A percentile compares a stretch with the other conserved stretches of the same genome.
Evolutionary conservation across 1,284 basidiomycete species (phyloP).

Genomic region (Sanghuangporus sanghuang): DNA sequence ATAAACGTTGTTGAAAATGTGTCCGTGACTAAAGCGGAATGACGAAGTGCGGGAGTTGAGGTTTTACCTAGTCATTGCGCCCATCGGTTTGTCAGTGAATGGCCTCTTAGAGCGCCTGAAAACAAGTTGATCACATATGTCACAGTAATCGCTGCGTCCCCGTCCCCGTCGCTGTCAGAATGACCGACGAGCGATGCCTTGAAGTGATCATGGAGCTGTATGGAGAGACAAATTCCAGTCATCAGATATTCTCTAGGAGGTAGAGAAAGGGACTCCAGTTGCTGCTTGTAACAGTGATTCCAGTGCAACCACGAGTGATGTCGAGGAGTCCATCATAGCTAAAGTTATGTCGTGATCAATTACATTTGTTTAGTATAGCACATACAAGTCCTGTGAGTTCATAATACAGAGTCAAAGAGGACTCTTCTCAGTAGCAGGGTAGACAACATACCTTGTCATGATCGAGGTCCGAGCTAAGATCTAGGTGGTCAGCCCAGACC

Average conservation of each 20-base stretch:
- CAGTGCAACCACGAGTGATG: constrained; percentile 36
- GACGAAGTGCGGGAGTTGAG: constrained; percentile 24
- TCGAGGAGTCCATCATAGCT: constrained; percentile 37
- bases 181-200: constrained; percentile 39
- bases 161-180: constrained; percentile 35
- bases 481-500: constrained; percentile 44
- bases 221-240: neutral
- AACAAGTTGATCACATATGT: constrained; percentile 34
- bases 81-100: neutral
- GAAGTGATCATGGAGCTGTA: constrained; percentile 36
- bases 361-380: neutral
- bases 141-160: constrained; percentile 32
- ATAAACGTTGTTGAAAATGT: constrained; percentile 44
- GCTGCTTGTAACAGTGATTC: constrained; percentile 35
- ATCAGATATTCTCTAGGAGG: neutral
- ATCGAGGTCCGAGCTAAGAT: constrained; percentile 34
- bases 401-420: neutral
- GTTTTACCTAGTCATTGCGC: constrained; percentile 21
- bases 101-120: neutral
- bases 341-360: neutral
- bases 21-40: constrained; percentile 37
- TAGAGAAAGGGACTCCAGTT: neutral
- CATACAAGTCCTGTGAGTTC: constrained; percentile 13
- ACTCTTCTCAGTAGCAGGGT: neutral
- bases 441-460: constrained; percentile 35